Conservation (phyloP, 306 rosid species). For the Prunus davidiana region DNA sequence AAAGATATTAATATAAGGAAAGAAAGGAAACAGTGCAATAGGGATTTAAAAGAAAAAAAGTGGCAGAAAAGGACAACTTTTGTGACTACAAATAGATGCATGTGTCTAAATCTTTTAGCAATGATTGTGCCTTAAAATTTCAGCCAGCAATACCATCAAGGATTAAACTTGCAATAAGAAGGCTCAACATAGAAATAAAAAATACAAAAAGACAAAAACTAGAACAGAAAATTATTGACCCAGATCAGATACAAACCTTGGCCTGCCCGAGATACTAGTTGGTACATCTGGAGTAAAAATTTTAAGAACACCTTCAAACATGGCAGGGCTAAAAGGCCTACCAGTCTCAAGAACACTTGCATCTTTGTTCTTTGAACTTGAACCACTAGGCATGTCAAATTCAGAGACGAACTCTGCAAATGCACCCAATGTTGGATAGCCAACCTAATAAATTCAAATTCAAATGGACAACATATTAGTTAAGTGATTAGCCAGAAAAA, state of each 20-base stretch:
- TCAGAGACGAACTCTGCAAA: conserved; percentile 70
- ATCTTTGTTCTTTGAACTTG: conserved; percentile 50
- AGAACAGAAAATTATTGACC: background rate
- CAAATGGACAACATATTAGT: conserved; percentile 6
- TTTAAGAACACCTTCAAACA: conserved; percentile 78
- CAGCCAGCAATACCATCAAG: background rate
- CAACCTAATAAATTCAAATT: conserved; percentile 48
- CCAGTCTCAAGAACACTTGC: conserved; percentile 51
- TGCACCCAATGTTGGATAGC: conserved; percentile 72
- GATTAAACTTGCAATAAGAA: background rate
- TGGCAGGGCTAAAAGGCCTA: conserved; percentile 70
- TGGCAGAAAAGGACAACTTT: background rate
- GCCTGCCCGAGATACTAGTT: conserved; percentile 65
- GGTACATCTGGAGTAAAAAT: conserved; percentile 74
- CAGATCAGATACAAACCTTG: conserved; percentile 61
- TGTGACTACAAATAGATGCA: background rate
- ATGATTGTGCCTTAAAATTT: background rate
- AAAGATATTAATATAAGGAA: background rate
- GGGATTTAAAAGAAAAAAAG: background rate
- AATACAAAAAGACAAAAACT: background rate
- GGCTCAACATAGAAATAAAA: background rate
- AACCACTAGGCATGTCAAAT: conserved; percentile 54
- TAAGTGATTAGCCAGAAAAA: background rate
- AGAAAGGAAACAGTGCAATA: background rate
- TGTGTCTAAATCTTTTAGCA: background rate